Conservation (phyloP, 2,329 filamentous ascomycete species). For the Grosmannia penicillata region DNA sequence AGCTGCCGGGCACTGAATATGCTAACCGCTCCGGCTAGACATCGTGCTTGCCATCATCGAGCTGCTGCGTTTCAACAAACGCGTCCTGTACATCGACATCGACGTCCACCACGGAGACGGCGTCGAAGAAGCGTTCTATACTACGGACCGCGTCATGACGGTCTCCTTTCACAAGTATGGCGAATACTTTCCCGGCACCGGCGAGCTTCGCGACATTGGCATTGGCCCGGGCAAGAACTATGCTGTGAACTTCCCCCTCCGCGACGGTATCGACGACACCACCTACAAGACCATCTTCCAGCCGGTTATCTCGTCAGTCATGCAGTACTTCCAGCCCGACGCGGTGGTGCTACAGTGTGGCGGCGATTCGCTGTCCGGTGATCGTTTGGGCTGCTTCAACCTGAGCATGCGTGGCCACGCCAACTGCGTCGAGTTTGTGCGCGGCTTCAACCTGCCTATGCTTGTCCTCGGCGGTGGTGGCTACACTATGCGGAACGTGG, state of each 20-base stretch:
- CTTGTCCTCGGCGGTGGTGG: constrained; percentile 92
- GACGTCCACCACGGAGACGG: constrained; percentile 80
- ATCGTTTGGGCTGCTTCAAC: constrained; percentile 92
- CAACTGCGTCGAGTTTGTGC: constrained; percentile 85
- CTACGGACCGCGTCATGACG: constrained; percentile 73
- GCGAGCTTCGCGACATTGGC: constrained; percentile 72
- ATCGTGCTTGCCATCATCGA: constrained; percentile 94
- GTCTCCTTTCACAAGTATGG: constrained; percentile 96
- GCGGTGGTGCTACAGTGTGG: constrained; percentile 94
- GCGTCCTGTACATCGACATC: constrained; percentile 93
- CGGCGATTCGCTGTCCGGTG: constrained; percentile 85
- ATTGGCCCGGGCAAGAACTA: constrained; percentile 82
- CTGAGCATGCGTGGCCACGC: constrained; percentile 93
- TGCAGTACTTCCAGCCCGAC: constrained; percentile 76
- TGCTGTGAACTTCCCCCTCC: constrained; percentile 78
- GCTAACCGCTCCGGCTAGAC: constrained; percentile 29
- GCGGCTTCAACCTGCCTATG: constrained; percentile 69
- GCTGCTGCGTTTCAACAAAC: constrained; percentile 75
- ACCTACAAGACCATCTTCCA: constrained; percentile 88
- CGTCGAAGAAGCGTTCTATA: constrained; percentile 75
- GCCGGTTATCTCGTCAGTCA: constrained; percentile 72
- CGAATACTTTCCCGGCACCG: constrained; percentile 88
- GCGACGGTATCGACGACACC: constrained; percentile 80
- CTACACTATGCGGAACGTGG: constrained; percentile 95
- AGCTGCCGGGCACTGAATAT: neutral